Percentiles rank a stretch among this genome's conserved stretches.
Conservation (phyloP, 1,284 basidiomycete species). For the Salmacisia buchloeana region DNA sequence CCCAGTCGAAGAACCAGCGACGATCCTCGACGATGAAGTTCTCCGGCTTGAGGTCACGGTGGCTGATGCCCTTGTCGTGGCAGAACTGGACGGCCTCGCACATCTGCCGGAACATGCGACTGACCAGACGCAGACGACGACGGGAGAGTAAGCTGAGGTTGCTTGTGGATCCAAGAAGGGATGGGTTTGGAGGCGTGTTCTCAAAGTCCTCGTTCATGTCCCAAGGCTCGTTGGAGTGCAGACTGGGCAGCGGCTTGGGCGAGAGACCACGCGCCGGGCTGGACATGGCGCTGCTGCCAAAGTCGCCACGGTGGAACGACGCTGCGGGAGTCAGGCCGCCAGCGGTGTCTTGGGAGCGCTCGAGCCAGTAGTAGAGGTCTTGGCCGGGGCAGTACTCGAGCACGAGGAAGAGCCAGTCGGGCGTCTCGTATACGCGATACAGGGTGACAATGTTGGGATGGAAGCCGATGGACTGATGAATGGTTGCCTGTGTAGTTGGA, state of each 20-base stretch:
- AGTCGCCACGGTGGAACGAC: slow-evolving; percentile 7
- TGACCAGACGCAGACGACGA: slow-evolving; percentile 80
- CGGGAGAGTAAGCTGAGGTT: slow-evolving; percentile 76
- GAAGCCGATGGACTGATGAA: slow-evolving; percentile 84
- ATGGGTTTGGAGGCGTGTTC: slow-evolving; percentile 74
- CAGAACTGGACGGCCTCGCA: slow-evolving; percentile 95
- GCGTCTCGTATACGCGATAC: slow-evolving; percentile 63
- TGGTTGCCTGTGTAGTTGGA: slow-evolving; percentile 63
- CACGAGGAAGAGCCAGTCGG: slow-evolving; percentile 71
- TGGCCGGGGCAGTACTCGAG: slow-evolving; percentile 93
- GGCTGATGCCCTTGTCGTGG: slow-evolving; percentile 83
- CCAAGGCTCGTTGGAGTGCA: not conserved
- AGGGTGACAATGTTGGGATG: slow-evolving; percentile 95
- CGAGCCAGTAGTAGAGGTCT: slow-evolving; percentile 85
- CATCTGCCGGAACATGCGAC: slow-evolving; percentile 97
- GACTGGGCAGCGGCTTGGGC: not conserved
- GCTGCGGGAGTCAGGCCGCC: slow-evolving; percentile 1
- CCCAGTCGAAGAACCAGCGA: slow-evolving; percentile 13
- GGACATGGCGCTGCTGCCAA: slow-evolving; percentile 3
- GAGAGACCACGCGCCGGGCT: not conserved
- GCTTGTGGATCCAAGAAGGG: slow-evolving; percentile 70
- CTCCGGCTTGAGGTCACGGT: slow-evolving; percentile 92
- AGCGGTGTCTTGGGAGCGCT: slow-evolving; percentile 54
- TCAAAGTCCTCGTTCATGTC: slow-evolving; percentile 18
- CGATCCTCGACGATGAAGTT: slow-evolving; percentile 54